These are phyloP conservation scores for Aspergillus sp. DNA, from an alignment of 2,329 filamentous ascomycete genomes.

Conservation along the genomic window DNA sequence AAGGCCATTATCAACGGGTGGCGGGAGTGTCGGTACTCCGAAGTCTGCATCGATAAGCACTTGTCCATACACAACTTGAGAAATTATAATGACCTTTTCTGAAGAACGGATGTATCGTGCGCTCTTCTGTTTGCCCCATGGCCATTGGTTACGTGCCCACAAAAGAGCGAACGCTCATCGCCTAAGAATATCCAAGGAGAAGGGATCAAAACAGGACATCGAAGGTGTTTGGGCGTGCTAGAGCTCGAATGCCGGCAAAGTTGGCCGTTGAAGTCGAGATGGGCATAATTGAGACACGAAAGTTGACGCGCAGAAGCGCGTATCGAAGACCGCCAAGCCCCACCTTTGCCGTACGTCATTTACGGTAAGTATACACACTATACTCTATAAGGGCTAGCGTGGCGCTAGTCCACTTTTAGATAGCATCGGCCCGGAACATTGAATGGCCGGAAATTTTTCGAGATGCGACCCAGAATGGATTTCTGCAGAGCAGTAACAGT, in stretches of 20 bases:
- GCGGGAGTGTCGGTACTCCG: constrained; percentile 6
- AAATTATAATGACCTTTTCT: constrained; percentile 33
- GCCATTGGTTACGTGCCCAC: constrained; percentile 33
- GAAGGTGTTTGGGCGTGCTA: background rate
- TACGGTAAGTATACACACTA: background rate
- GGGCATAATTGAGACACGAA: constrained; percentile 13
- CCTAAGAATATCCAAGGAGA: background rate
- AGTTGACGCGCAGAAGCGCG: constrained; percentile 24
- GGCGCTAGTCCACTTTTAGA: background rate
- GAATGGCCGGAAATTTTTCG: constrained; percentile 40
- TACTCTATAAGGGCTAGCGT: background rate
- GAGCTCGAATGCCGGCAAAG: background rate
- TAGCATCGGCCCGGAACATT: constrained; percentile 24
- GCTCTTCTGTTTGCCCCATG: constrained; percentile 41
- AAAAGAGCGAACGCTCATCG: constrained; percentile 26
- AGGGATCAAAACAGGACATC: background rate
- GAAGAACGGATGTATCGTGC: constrained; percentile 44
- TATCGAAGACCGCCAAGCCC: constrained; percentile 14
- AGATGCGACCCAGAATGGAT: constrained; percentile 21
- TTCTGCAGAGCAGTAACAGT: constrained; percentile 19
- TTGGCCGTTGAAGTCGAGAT: background rate
- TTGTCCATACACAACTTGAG: background rate
- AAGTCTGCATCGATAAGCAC: constrained; percentile 22
- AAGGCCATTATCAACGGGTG: constrained; percentile 8
- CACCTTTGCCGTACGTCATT: constrained; percentile 18